Conservation (phyloP, 805 yeast genomes). For the Clavispora fructus region DNA sequence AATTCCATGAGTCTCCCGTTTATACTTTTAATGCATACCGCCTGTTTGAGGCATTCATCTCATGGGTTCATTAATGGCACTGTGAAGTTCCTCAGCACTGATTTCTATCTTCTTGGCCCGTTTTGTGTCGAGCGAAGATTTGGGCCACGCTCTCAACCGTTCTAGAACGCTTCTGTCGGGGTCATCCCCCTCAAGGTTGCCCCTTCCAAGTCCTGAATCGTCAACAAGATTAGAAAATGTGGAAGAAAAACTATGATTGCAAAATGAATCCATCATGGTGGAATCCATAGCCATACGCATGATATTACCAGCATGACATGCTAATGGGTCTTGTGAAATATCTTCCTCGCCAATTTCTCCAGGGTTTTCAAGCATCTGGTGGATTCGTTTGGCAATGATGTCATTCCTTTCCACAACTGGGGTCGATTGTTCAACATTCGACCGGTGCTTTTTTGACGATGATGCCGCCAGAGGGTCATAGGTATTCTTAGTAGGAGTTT, state of each 20-base stretch:
- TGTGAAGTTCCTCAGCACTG: slow-evolving; percentile 33
- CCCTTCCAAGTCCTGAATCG: slow-evolving; percentile 18
- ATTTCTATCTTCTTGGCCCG: slow-evolving; percentile 27
- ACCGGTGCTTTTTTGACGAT: neutral
- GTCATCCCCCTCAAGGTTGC: slow-evolving; percentile 7
- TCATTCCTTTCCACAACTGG: neutral
- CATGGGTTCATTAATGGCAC: slow-evolving; percentile 22
- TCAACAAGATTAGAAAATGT: slow-evolving; percentile 28
- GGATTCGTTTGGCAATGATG: neutral
- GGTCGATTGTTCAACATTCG: neutral
- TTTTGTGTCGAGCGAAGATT: slow-evolving; percentile 7
- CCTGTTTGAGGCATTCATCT: neutral
- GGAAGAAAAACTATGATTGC: slow-evolving; percentile 32
- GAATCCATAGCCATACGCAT: slow-evolving; percentile 45
- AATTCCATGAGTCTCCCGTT: neutral
- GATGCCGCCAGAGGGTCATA: neutral
- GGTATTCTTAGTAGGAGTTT: slow-evolving; percentile 1
- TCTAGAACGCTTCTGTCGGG: slow-evolving; percentile 17
- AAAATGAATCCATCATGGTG: slow-evolving; percentile 40
- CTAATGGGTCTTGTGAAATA: slow-evolving; percentile 32
- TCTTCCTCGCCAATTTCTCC: slow-evolving; percentile 8
- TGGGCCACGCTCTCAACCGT: slow-evolving; percentile 7
- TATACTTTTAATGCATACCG: neutral
- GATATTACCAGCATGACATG: slow-evolving; percentile 43
- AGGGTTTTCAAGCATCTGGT: neutral